These are phyloP conservation scores for Aurifilum marmelostoma DNA, from an alignment of 2,329 filamentous ascomycete genomes.

Conservation along the genomic window DNA sequence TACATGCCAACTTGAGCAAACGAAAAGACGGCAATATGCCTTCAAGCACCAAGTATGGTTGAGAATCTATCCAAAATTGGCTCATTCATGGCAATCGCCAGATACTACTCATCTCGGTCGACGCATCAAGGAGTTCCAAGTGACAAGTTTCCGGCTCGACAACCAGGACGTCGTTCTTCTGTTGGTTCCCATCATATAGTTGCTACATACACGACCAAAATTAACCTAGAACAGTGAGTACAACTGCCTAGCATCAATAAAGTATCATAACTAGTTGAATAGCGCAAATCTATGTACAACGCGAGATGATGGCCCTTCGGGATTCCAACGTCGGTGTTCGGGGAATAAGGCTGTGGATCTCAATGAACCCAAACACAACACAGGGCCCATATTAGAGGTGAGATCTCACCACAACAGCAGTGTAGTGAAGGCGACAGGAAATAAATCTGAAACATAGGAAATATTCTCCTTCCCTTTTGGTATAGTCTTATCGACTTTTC, in stretches of 20 bases:
- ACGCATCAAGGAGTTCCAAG: not conserved
- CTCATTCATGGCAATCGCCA: not conserved
- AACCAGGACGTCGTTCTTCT: no score
- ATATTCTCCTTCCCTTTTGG: constrained; percentile 4
- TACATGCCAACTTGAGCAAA: not conserved
- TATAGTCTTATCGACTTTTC: not conserved
- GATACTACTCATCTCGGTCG: not conserved
- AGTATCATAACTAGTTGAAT: not conserved
- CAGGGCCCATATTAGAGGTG: not conserved
- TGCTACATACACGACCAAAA: not conserved
- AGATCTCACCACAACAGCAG: not conserved
- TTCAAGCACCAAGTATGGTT: not conserved
- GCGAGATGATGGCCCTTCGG: not conserved
- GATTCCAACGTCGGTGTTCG: constrained; percentile 13
- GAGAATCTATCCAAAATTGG: not conserved
- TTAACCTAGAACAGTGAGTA: not conserved
- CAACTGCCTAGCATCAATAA: not conserved
- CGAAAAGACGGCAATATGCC: not conserved
- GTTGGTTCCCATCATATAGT: not conserved
- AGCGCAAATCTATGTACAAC: not conserved
- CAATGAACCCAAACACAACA: not conserved
- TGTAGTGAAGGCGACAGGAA: not conserved
- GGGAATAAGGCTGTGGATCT: constrained; percentile 1
- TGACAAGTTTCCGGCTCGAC: not conserved
- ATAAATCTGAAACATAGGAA: not conserved